Base-by-base conservation (phyloP, 148 eudicot species). In the Bassia scoparia region DNA sequence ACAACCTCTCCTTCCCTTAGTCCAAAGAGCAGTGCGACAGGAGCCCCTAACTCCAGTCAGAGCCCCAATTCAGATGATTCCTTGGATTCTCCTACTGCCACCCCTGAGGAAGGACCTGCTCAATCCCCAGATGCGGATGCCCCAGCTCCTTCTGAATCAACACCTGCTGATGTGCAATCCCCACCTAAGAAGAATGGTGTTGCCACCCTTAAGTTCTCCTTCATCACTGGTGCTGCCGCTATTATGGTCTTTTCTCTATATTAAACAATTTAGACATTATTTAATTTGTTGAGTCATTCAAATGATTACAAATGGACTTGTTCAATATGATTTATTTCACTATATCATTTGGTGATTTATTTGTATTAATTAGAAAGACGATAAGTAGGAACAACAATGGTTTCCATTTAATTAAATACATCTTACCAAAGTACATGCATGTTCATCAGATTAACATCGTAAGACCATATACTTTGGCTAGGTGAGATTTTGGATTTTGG, bases 161-260 rank as follows among this genome's bases (percentile, higher is more conserved):
- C 61, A 16, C 61, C 77, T 11, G 77, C 77, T 64, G 77, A 74
- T 53, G 77, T 20, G 33, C 37, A 16, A 2, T 24, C 70, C 29
- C 52, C 70, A 34, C 69, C 69, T 34, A 59, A 56, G 4, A 73
- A 63, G 65, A 61, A 30, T 21, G 70, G 33, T 34, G 77, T 37
- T 12, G 7, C 23, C 14, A 26, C 61, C 33, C 24, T 24, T n/a
- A 5, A 73, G 61, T 52, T 62, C 10, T 64, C 77, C 0, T 20
- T 34, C 20, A 3, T 53, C 18, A 18, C 46, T 9, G 46, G 49
- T 64, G 37, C 53, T 33, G 49, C 24, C 18, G 62, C 70, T 35
- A 34, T 64, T 74, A 20, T 27, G 0, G 26, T 46, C 20, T 17
- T 10, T 41, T 58, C 64, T 62, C 53, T 74, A 12, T 34, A 54